Percentiles rank a stretch among this genome's conserved stretches.
Conservation (phyloP, 2,329 filamentous ascomycete species). For the Neonectria punicea region DNA sequence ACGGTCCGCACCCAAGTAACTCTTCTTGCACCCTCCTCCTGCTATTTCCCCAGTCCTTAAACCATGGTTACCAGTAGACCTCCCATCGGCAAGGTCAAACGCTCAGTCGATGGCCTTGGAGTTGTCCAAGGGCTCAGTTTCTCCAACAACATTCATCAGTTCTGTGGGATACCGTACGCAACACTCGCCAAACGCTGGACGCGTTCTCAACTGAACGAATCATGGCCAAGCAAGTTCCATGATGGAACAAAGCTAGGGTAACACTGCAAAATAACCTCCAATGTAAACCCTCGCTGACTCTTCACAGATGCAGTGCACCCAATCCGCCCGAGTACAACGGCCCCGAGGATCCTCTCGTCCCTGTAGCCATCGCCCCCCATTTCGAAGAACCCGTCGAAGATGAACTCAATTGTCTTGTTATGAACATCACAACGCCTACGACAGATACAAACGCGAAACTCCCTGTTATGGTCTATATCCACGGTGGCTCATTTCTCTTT, state of each 20-base stretch:
- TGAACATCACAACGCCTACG: constrained; percentile 24
- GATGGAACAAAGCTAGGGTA: constrained; percentile 28
- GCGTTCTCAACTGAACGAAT: constrained; percentile 17
- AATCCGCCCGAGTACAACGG: constrained; percentile 30
- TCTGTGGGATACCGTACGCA: constrained; percentile 29
- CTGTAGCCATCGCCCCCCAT: constrained; percentile 12
- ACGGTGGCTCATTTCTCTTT: constrained; percentile 28
- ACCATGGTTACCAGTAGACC: constrained; percentile 10
- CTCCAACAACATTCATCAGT: constrained; percentile 20
- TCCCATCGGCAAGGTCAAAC: constrained; percentile 8
- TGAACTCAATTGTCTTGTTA: constrained; percentile 27
- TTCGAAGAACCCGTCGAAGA: constrained; percentile 25
- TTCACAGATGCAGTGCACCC: constrained; percentile 22
- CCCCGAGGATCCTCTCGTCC: constrained; percentile 8
- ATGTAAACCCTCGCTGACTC: background rate
- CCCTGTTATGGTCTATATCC: constrained; percentile 30
- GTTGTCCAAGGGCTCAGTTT: constrained; percentile 19
- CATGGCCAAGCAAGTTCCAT: constrained; percentile 19
- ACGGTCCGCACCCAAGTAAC: background rate
- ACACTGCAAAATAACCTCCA: rapidly evolving
- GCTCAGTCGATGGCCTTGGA: constrained; percentile 9
- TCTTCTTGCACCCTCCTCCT: too few relatives aligned
- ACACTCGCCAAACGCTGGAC: constrained; percentile 30
- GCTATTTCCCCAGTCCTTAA: too few relatives aligned
- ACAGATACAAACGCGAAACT: background rate